Evolutionary conservation across 768 basidiomycete genomes (phyloP).

Genomic region (Termitomyces sp.): DNA sequence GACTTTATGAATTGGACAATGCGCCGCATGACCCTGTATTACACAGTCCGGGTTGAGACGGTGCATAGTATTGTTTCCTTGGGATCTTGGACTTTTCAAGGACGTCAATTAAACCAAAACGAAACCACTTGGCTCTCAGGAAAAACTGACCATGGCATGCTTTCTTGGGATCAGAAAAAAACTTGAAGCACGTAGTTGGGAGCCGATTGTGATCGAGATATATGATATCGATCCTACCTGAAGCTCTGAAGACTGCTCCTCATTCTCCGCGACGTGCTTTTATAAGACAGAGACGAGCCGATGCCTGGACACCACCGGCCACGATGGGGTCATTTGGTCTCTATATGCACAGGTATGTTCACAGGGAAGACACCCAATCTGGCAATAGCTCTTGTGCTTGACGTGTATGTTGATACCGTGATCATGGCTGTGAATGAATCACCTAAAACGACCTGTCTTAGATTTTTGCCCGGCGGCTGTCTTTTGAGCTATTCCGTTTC

Average conservation of each 20-base stretch:
- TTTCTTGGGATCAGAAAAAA: not conserved
- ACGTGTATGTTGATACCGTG: too few relatives aligned
- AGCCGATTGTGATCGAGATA: too few relatives aligned
- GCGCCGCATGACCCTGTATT: constrained; percentile 2
- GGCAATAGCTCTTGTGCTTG: not conserved
- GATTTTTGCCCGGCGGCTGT: not conserved
- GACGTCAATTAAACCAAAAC: not conserved
- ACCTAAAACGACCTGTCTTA: not conserved
- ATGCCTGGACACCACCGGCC: not conserved
- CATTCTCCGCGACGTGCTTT: not conserved
- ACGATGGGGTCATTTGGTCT: not conserved
- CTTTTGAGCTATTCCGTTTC: not conserved
- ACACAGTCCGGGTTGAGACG: constrained; percentile 6
- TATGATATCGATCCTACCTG: not conserved
- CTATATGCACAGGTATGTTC: not conserved
- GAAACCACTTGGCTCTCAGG: not conserved
- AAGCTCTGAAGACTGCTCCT: not conserved
- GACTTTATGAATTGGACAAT: not conserved
- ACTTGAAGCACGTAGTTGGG: too few relatives aligned
- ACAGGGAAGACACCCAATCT: not conserved
- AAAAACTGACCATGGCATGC: constrained; percentile 1
- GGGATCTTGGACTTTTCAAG: not conserved
- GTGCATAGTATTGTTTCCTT: constrained; percentile 1
- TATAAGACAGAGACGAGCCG: not conserved
- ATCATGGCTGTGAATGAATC: not conserved